phyloP scores from a whole-genome alignment of 2,329 filamentous ascomycete species.

The Xylaria arbuscula region DNA sequence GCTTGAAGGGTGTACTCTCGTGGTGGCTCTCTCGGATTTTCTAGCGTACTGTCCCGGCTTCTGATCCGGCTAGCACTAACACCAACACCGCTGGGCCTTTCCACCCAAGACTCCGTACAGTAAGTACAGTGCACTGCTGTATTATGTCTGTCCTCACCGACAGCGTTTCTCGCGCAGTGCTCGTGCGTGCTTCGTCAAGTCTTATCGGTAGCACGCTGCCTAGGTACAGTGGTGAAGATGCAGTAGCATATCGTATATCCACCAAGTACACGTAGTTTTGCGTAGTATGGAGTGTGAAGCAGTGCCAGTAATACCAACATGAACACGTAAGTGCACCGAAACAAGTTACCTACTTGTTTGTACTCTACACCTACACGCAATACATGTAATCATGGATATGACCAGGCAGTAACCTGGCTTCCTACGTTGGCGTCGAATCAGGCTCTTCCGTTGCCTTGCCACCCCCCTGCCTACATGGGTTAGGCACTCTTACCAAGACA shows the following conservation, averaged over 20 bases:
- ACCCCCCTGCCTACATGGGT: conserved; percentile 13
- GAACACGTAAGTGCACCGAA: background rate
- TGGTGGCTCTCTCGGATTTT: conserved; percentile 9
- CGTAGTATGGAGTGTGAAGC: background rate
- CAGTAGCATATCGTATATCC: background rate
- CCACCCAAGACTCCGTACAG: conserved; percentile 19
- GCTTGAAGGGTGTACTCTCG: too few species aligned
- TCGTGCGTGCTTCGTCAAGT: background rate
- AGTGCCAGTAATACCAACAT: conserved; percentile 10
- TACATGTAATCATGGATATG: background rate
- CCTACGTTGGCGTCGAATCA: background rate
- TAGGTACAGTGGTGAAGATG: background rate
- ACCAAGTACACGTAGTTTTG: background rate
- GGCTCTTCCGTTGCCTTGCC: conserved; percentile 26
- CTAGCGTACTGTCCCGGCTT: conserved; percentile 25
- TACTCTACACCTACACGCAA: background rate
- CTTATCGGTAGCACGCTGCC: background rate
- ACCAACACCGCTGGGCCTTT: conserved; percentile 15
- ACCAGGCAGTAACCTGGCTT: background rate
- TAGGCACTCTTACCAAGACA: background rate
- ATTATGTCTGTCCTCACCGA: conserved; percentile 32
- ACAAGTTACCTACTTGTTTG: conserved; percentile 5
- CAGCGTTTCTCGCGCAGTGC: background rate
- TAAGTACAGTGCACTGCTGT: background rate
- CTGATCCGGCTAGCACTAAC: conserved; percentile 25